These are phyloP conservation scores for Sequoia sempervirens DNA, from an alignment of 75 land plant genomes.

Conservation along the genomic window DNA sequence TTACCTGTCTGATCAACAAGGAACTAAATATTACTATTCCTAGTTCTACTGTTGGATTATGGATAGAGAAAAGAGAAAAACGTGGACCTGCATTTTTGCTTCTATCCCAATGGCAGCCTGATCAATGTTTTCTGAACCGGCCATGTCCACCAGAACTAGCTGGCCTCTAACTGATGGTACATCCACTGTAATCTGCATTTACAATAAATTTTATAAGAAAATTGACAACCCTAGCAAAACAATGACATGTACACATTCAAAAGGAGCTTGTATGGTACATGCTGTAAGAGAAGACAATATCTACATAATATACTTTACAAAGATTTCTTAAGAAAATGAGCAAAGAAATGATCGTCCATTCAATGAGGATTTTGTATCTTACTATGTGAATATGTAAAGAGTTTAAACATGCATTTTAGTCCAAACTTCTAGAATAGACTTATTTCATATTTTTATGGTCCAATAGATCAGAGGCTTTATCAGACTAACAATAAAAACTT, in stretches of 20 bases:
- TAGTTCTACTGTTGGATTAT: background rate
- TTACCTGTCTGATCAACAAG: constrained; percentile 41
- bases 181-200: constrained; percentile 36
- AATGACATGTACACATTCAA: background rate
- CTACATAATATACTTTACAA: background rate
- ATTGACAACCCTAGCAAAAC: background rate
- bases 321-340: background rate
- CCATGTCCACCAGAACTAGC: constrained; percentile 50
- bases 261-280: background rate
- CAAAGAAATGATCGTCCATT: background rate
- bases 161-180: constrained; percentile 38
- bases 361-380: background rate
- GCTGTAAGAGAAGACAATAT: background rate
- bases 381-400: background rate
- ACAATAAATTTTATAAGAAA: background rate
- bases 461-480: background rate
- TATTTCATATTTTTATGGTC: background rate
- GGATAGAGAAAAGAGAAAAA: background rate
- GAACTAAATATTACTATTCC: constrained; percentile 4
- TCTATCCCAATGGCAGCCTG: constrained; percentile 44
- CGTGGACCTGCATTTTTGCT: constrained; percentile 37
- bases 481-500: background rate
- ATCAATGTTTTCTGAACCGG: constrained; percentile 47
- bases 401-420: background rate
- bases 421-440: background rate